These are phyloP conservation scores for Nothopassalora personata DNA, from an alignment of 2,329 filamentous ascomycete species.

Conservation along the genomic window DNA sequence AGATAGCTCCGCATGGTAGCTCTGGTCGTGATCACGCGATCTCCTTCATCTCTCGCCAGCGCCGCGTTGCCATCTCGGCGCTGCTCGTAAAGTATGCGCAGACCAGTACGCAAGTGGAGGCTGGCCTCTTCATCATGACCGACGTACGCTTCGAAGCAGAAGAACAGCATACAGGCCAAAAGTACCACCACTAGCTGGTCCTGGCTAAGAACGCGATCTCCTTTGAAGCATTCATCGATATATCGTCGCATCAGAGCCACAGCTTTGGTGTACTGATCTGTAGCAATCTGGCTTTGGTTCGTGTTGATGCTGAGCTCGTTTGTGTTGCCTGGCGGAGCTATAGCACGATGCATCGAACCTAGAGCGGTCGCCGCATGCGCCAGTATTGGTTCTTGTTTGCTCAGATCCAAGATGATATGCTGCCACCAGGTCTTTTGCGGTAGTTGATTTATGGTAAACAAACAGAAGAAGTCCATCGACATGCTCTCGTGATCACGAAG, in stretches of 20 bases:
- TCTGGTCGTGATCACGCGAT: constrained; percentile 1
- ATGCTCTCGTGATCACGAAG: not conserved
- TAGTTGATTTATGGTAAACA: constrained; percentile 1
- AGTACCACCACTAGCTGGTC: constrained; percentile 6
- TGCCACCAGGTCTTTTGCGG: constrained; percentile 6
- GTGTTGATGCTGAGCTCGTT: not conserved
- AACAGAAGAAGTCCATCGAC: constrained; percentile 5
- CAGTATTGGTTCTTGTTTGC: constrained; percentile 1
- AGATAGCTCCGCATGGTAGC: not conserved
- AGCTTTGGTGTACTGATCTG: constrained; percentile 5
- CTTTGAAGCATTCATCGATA: not conserved
- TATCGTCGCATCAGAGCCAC: constrained; percentile 2
- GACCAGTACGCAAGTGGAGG: constrained; percentile 8
- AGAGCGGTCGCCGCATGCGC: constrained; percentile 5
- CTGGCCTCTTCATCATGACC: constrained; percentile 8
- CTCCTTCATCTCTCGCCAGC: not conserved
- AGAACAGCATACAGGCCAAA: constrained; percentile 10
- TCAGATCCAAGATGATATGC: constrained; percentile 2
- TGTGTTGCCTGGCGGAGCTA: not conserved
- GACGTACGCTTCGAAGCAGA: constrained; percentile 11
- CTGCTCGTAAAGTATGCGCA: constrained; percentile 6
- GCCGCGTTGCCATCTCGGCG: not conserved
- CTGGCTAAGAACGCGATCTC: not conserved
- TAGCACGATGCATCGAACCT: constrained; percentile 4
- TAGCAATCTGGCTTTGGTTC: constrained; percentile 2